phyloP scores from a whole-genome alignment of 208 protist genomes.

The Acanthamoeba divionensis region DNA sequence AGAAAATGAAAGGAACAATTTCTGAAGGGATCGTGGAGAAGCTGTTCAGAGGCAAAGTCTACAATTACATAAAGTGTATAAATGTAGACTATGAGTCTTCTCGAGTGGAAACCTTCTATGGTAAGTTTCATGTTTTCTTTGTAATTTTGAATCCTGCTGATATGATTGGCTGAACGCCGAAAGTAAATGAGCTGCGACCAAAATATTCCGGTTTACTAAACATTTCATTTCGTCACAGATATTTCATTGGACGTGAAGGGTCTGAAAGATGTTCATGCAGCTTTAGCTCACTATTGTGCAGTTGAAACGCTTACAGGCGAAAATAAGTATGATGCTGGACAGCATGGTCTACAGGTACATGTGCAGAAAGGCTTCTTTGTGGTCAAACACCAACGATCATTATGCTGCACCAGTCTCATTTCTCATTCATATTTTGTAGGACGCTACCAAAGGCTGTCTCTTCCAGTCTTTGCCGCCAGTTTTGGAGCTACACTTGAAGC shows the following conservation, averaged over 20 bases:
- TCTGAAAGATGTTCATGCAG: constrained; percentile 71
- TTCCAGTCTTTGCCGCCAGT: constrained; percentile 85
- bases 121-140: constrained; percentile 45
- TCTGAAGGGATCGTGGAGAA: constrained; percentile 78
- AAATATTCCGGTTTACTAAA: too few relatives aligned
- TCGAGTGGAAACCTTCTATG: constrained; percentile 77
- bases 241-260: constrained; percentile 86
- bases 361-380: not conserved
- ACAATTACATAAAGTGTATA: constrained; percentile 86
- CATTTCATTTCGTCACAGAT: constrained; percentile 36
- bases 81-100: constrained; percentile 84
- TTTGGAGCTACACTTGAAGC: constrained; percentile 86
- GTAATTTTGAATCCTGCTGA: not conserved
- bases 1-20: constrained; percentile 86
- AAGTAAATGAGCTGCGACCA: too few relatives aligned
- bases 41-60: constrained; percentile 80
- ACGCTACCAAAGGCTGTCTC: constrained; percentile 81
- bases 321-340: constrained; percentile 86
- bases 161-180: too few relatives aligned
- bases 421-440: constrained; percentile 55
- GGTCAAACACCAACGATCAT: not conserved
- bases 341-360: constrained; percentile 75
- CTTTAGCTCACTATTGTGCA: constrained; percentile 82
- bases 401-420: not conserved
- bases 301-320: constrained; percentile 84